Evolutionary conservation across 441 rosid species (phyloP), one percentile per base, ranked within the genome.

Genomic region (Cnidoscolus chayamansa): DNA sequence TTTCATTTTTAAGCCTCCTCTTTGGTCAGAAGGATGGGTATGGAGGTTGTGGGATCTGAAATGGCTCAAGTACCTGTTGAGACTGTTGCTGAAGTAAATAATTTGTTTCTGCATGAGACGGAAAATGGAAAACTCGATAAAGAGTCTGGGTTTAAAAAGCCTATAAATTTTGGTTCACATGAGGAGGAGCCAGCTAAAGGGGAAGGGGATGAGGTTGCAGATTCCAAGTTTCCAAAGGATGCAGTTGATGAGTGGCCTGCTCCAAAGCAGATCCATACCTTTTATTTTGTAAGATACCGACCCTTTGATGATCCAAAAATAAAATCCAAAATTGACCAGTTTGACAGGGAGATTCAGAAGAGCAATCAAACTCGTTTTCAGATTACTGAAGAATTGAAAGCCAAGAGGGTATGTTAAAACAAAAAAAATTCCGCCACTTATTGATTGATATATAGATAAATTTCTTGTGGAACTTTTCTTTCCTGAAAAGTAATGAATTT

Each of bases 241-340:
- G 92, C 84, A 0, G 77, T 63, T 48, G 88, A 82, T 10, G 93
- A 90, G 78, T 90, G 96, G 96, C 90, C 96, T 61, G 85, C 81
- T 51, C 81, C 80, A 45, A 77, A 67, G 72, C 81, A 84, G 85
- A 75, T 82, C 71, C 86, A 87, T 77, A 25, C 57, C 57, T 93
- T 88, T 64, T 89, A 89, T 83, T 82, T 93, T 16, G 84, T 88
- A 11, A 86, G 79, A 76, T 83, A 74, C 72, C 78, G 86, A 7
- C 73, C 78, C 45, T 85, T 72, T 17, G 94, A 91, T 10, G 94
- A 95, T 78, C 97, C 97, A 4, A 86, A 83, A 80, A 82, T 88
- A 57, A 91, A 84, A 62, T 81, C 82, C 37, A 85, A 87, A 81
- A 78, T 91, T 13, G 92, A 86, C 67, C 86, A 78, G 81, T 89